Percentiles rank a stretch among this genome's conserved stretches.
phyloP scores from a whole-genome alignment of 2,329 filamentous ascomycete species.

The Venturia asperata region DNA sequence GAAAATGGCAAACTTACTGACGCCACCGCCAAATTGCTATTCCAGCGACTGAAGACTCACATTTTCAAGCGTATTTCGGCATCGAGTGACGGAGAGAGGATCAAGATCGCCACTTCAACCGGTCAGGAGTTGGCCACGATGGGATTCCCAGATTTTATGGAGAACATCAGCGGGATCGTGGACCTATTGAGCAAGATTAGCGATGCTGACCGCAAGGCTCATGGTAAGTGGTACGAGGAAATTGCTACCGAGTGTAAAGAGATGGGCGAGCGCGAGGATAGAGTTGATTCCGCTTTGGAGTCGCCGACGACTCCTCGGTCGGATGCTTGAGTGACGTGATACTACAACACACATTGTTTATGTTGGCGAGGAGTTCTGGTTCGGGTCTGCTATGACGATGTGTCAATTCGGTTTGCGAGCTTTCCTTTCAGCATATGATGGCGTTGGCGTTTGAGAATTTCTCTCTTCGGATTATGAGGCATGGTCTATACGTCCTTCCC shows the following conservation, averaged over 20 bases:
- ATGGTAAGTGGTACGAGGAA: conserved; percentile 63
- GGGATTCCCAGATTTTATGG: conserved; percentile 67
- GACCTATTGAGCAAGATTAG: conserved; percentile 60
- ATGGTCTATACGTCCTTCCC: neutral
- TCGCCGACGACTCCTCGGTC: neutral
- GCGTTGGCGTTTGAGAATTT: neutral
- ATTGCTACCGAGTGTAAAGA: conserved; percentile 50
- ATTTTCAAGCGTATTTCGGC: conserved; percentile 59
- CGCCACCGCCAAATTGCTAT: conserved; percentile 59
- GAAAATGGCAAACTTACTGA: conserved; percentile 46
- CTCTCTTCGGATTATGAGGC: neutral
- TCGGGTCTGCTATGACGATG: neutral
- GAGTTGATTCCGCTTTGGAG: neutral
- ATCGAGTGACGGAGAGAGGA: conserved; percentile 61
- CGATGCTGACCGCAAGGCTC: conserved; percentile 59
- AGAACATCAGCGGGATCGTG: conserved; percentile 60
- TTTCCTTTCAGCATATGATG: neutral
- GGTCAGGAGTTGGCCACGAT: conserved; percentile 62
- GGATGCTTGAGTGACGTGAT: neutral
- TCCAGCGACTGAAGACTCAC: conserved; percentile 60
- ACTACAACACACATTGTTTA: neutral
- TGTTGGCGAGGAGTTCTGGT: neutral
- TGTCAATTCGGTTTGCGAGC: neutral
- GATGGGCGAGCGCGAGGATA: conserved; percentile 15
- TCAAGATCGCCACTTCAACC: conserved; percentile 60